A percentile compares a stretch with the other conserved stretches of the same genome.
phyloP scores from a whole-genome alignment of 2,329 filamentous ascomycete genomes.

The Epichloe aotearoae region DNA sequence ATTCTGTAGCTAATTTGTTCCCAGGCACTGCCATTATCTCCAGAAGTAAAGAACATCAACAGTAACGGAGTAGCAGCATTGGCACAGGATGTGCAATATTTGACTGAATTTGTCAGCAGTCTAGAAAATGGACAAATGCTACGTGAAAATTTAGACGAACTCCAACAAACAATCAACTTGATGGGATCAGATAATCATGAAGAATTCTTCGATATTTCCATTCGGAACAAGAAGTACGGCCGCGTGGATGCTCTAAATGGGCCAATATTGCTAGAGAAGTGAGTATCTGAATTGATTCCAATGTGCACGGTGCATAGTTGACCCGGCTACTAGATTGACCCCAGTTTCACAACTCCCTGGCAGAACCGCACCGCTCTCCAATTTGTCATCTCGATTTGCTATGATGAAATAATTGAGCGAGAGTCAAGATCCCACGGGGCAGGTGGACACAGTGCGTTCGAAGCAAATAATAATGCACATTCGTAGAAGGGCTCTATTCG shows the following conservation, averaged over 20 bases:
- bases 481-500: neutral
- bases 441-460: neutral
- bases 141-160: slow-evolving; percentile 77
- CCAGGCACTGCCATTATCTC: slow-evolving; percentile 63
- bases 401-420: slow-evolving; percentile 30
- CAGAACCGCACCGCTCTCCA: slow-evolving; percentile 51
- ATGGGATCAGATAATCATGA: slow-evolving; percentile 85
- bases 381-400: slow-evolving; percentile 64
- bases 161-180: slow-evolving; percentile 82
- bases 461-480: neutral
- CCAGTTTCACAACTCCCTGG: slow-evolving; percentile 45
- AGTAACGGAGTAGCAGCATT: slow-evolving; percentile 71
- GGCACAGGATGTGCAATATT: slow-evolving; percentile 69
- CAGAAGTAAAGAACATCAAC: slow-evolving; percentile 74
- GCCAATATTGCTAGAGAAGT: slow-evolving; percentile 85
- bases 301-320: slow-evolving; percentile 8
- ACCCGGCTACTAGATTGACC: slow-evolving; percentile 40
- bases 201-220: slow-evolving; percentile 88
- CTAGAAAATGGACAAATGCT: slow-evolving; percentile 79
- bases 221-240: slow-evolving; percentile 84
- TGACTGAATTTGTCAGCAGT: slow-evolving; percentile 74
- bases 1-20: slow-evolving; percentile 8
- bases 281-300: slow-evolving; percentile 16
- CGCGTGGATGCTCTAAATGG: slow-evolving; percentile 87
- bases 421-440: neutral